Percentiles rank a stretch among this genome's conserved stretches.
phyloP scores from a whole-genome alignment of 495 filamentous ascomycete genomes.

The Pseudoneurospora amorphoporcata region DNA sequence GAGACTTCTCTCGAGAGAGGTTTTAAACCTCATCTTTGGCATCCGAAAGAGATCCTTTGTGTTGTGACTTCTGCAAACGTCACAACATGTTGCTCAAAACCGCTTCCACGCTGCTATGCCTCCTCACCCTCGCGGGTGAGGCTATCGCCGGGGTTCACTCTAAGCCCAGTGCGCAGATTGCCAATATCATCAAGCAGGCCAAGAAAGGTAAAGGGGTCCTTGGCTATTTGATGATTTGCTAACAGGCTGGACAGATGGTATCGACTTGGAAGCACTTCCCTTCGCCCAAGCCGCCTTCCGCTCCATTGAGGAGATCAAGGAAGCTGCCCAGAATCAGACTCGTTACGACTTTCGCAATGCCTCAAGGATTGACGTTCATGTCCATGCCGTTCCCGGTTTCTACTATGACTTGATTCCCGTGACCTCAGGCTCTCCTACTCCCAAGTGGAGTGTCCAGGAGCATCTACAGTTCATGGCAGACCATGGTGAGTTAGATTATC shows the following conservation, averaged over 20 bases:
- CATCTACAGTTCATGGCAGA: constrained; percentile 2
- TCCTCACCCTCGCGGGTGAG: not conserved
- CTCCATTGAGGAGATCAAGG: not conserved
- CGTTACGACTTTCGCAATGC: not conserved
- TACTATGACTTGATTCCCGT: not conserved
- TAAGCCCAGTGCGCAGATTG: not conserved
- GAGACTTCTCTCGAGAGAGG: not conserved
- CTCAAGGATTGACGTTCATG: not conserved
- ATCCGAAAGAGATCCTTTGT: not conserved
- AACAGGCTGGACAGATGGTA: not conserved
- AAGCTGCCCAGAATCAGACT: not conserved
- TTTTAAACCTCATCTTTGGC: not conserved
- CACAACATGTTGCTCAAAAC: not conserved
- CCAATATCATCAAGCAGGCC: not conserved
- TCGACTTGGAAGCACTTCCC: constrained; percentile 1
- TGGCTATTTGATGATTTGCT: too few relatives aligned
- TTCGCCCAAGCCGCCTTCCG: constrained; percentile 4
- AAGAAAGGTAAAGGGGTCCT: not conserved
- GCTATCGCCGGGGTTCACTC: not conserved
- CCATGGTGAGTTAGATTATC: not conserved
- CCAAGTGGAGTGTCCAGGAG: not conserved
- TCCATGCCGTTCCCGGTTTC: not conserved
- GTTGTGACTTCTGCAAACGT: not conserved
- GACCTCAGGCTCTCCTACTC: not conserved
- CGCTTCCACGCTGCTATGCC: not conserved